Percentiles rank a stretch among this genome's conserved stretches.
These are phyloP conservation scores for Yarrowia sp. DNA, from an alignment of 805 yeast genomes.

Conservation along the genomic window DNA sequence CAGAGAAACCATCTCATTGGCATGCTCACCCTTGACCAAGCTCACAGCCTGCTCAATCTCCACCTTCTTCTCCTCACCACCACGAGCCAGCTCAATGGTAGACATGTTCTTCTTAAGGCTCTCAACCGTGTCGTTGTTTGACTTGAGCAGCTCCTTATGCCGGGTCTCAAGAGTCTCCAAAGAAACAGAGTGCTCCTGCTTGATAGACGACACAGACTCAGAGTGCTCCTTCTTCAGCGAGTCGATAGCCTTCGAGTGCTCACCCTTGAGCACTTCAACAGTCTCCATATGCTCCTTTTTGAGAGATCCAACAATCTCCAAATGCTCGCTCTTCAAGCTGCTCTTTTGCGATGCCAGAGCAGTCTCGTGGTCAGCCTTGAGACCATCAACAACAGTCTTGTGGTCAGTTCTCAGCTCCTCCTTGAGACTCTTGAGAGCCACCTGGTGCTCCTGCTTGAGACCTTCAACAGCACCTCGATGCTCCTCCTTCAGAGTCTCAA, in stretches of 20 bases:
- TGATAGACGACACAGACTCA: not conserved
- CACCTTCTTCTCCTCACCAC: not conserved
- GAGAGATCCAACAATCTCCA: not conserved
- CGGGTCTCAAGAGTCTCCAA: not conserved
- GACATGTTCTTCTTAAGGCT: constrained; percentile 3
- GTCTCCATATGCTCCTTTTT: not conserved
- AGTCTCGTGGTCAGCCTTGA: not conserved
- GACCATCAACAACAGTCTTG: not conserved
- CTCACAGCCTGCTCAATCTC: not conserved
- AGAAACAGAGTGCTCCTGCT: not conserved
- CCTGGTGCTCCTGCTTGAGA: not conserved
- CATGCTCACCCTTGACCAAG: not conserved
- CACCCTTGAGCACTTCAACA: not conserved
- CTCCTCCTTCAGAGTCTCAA: not conserved
- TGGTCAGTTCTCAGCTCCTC: not conserved
- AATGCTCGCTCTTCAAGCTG: not conserved
- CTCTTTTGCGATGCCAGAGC: not conserved
- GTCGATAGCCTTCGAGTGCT: not conserved
- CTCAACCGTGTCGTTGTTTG: not conserved
- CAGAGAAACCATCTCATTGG: not conserved
- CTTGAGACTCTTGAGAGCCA: not conserved
- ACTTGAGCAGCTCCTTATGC: not conserved
- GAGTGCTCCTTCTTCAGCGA: not conserved
- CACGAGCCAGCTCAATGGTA: constrained; percentile 18
- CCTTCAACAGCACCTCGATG: not conserved